phyloP scores from a whole-genome alignment of 2,329 filamentous ascomycete species.

The Colletotrichum horii region DNA sequence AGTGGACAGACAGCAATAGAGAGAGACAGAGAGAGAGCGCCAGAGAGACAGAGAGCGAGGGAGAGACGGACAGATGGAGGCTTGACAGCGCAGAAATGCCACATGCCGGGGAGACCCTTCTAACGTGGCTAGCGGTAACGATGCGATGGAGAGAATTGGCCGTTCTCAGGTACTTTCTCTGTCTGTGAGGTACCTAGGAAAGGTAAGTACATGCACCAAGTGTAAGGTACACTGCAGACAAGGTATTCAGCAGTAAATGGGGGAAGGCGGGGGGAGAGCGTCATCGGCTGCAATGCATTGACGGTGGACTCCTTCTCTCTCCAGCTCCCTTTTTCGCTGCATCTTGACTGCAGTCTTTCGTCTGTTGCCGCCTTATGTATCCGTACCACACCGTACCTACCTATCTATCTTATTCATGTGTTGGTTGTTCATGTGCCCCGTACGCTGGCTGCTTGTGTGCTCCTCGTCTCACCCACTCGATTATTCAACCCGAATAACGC shows the following conservation, averaged over 20 bases:
- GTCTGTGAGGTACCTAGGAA: neutral
- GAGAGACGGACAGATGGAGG: neutral
- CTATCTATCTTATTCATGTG: no score
- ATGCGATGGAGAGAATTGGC: neutral
- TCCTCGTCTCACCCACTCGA: neutral
- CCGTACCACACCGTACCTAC: neutral
- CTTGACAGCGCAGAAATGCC: conserved; percentile 10
- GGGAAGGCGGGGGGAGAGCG: neutral
- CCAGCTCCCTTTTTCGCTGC: neutral
- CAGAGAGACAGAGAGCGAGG: neutral
- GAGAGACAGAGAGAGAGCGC: neutral
- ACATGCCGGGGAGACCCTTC: conserved; percentile 12
- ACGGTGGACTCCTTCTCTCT: neutral
- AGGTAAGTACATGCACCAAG: neutral
- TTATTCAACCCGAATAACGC: neutral
- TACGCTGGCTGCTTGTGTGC: neutral
- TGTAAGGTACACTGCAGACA: neutral
- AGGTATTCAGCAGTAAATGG: neutral
- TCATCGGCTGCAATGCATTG: conserved; percentile 16
- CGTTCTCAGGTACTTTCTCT: neutral
- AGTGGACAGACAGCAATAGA: neutral
- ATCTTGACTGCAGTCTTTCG: neutral
- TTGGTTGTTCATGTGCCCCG: neutral
- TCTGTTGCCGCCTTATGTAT: neutral
- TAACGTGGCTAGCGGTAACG: conserved; percentile 12